These are phyloP conservation scores for Skeletonema costatum DNA, from an alignment of 108 stramenopile species.

Conservation along the genomic window DNA sequence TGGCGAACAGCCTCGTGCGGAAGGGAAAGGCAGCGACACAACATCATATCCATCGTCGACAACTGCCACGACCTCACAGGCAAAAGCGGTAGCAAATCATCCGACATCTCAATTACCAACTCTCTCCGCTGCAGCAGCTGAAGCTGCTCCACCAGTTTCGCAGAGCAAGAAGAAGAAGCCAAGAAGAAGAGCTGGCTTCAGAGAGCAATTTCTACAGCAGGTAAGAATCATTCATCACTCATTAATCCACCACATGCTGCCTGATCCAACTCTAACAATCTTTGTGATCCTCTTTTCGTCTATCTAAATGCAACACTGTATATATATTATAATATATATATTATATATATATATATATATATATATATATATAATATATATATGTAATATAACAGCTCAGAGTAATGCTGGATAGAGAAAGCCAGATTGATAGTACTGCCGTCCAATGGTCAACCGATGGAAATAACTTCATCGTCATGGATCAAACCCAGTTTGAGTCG, in stretches of 20 bases:
- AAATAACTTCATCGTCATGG: not conserved
- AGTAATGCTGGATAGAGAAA: not conserved
- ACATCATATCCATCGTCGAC: no score
- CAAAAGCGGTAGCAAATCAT: no score
- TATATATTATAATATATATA: no score
- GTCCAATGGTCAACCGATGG: not conserved
- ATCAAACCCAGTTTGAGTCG: not conserved
- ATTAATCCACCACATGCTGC: no score
- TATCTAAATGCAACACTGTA: no score
- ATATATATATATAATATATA: no score
- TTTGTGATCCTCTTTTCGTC: no score
- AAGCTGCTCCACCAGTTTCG: not conserved
- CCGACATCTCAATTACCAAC: not conserved
- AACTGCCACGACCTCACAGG: no score
- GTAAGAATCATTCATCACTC: not conserved
- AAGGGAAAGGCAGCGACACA: no score
- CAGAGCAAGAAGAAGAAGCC: not conserved
- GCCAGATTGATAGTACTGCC: not conserved
- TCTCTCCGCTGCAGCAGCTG: not conserved
- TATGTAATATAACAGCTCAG: not conserved
- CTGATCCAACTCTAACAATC: no score
- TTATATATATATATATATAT: no score
- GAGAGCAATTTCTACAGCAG: not conserved
- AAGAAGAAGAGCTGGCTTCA: not conserved
- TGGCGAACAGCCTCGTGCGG: no score